phyloP scores from a whole-genome alignment of 2,329 filamentous ascomycete genomes.

The Parastagonospora avenae region DNA sequence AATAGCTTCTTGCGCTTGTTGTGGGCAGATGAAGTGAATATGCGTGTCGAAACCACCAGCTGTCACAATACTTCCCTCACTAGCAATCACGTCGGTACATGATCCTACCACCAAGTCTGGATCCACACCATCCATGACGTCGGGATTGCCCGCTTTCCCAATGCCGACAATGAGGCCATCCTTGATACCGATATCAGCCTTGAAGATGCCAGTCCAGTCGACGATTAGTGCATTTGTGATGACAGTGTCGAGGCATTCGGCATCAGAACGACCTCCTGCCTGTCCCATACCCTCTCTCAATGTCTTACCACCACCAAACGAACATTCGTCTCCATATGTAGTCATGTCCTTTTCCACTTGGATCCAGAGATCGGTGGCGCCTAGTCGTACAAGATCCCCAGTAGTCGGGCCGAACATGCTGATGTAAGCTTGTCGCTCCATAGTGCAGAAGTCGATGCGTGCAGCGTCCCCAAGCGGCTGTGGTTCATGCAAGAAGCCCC shows the following conservation, averaged over 20 bases:
- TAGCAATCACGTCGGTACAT: conserved; percentile 90
- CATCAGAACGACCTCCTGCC: conserved; percentile 74
- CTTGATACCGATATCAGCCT: conserved; percentile 95
- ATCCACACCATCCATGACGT: conserved; percentile 89
- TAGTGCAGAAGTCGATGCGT: conserved; percentile 66
- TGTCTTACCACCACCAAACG: conserved; percentile 94
- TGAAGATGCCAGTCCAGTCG: conserved; percentile 92
- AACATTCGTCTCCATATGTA: conserved; percentile 88
- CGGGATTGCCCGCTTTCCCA: conserved; percentile 95
- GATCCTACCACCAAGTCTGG: conserved; percentile 80
- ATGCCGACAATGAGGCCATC: conserved; percentile 84
- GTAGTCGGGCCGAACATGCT: conserved; percentile 93
- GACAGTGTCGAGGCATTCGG: conserved; percentile 79
- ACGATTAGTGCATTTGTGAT: conserved; percentile 89
- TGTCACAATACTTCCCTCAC: conserved; percentile 87
- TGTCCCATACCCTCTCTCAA: conserved; percentile 95
- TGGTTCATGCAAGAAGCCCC: conserved; percentile 77
- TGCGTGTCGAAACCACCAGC: conserved; percentile 89
- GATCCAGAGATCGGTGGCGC: conserved; percentile 86
- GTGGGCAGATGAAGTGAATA: conserved; percentile 93
- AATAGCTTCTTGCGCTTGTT: conserved; percentile 83
- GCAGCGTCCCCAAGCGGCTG: conserved; percentile 65
- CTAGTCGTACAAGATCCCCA: conserved; percentile 82
- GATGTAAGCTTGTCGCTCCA: conserved; percentile 79
- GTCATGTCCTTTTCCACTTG: conserved; percentile 86